A percentile compares a stretch with the other conserved stretches of the same genome.
These are phyloP conservation scores for Trifolium subterraneum DNA, from an alignment of 306 rosid genomes.

Conservation along the genomic window DNA sequence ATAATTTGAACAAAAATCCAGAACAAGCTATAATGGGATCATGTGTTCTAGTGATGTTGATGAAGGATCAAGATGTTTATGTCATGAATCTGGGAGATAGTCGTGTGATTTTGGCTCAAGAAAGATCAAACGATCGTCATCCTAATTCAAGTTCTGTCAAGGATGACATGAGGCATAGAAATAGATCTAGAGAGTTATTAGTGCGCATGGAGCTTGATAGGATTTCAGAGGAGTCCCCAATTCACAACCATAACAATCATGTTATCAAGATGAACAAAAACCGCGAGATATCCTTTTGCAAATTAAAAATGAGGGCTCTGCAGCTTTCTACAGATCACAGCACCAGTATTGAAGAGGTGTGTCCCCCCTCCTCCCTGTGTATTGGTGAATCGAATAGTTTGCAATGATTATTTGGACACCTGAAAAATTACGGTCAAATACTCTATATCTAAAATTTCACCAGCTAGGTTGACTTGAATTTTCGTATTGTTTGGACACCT, in stretches of 20 bases:
- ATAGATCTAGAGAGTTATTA: slow-evolving; percentile 67
- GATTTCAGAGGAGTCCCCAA: slow-evolving; percentile 73
- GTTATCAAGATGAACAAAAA: slow-evolving; percentile 59
- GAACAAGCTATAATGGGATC: slow-evolving; percentile 80
- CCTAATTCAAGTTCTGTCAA: slow-evolving; percentile 52
- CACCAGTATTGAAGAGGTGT: slow-evolving; percentile 63
- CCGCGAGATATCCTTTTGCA: slow-evolving; percentile 62
- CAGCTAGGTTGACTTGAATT: slow-evolving; percentile 2
- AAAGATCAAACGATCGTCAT: slow-evolving; percentile 65
- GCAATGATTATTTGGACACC: slow-evolving; percentile 2
- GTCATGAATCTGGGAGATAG: slow-evolving; percentile 79
- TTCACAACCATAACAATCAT: slow-evolving; percentile 59
- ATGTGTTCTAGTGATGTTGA: slow-evolving; percentile 73
- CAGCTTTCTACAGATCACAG: slow-evolving; percentile 79
- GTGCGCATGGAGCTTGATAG: slow-evolving; percentile 74
- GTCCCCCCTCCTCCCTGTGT: slow-evolving; percentile 13
- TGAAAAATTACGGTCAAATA: slow-evolving; percentile 7
- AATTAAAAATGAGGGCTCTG: slow-evolving; percentile 69
- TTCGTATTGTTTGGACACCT: no score
- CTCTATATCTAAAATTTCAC: slow-evolving; percentile 27
- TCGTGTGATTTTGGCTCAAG: slow-evolving; percentile 68
- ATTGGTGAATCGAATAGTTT: slow-evolving; percentile 15
- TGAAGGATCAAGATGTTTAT: slow-evolving; percentile 82
- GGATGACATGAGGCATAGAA: slow-evolving; percentile 62
- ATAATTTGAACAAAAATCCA: slow-evolving; percentile 62